Evolutionary conservation across 2,329 filamentous ascomycete species (phyloP).

Genomic region (Colletotrichum lentis): DNA sequence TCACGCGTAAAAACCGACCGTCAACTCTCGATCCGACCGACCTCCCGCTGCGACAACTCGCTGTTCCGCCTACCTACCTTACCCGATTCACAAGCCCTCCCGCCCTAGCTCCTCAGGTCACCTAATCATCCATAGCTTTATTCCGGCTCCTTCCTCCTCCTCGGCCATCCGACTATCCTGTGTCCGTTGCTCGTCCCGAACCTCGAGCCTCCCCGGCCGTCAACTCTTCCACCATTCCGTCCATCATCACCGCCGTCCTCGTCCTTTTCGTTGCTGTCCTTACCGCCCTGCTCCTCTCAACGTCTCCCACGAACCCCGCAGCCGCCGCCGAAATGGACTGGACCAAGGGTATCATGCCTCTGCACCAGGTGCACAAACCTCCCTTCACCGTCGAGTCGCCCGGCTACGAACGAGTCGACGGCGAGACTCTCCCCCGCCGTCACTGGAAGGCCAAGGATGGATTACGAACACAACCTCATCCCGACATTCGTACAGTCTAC

Average conservation of each 20-base stretch:
- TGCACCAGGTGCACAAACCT: slow-evolving; percentile 70
- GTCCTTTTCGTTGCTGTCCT: slow-evolving; percentile 27
- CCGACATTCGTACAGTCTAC: slow-evolving; percentile 78
- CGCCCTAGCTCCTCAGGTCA: not conserved
- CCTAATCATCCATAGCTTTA: slow-evolving; percentile 3
- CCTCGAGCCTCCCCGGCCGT: slow-evolving; percentile 14
- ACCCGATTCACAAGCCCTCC: not conserved
- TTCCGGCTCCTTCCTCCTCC: slow-evolving; percentile 11
- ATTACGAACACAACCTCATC: slow-evolving; percentile 70
- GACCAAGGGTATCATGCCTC: slow-evolving; percentile 57
- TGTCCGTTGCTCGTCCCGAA: slow-evolving; percentile 14
- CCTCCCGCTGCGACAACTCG: slow-evolving; percentile 1
- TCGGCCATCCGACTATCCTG: slow-evolving; percentile 1
- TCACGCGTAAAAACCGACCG: not conserved
- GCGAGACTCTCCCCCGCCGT: slow-evolving; percentile 85
- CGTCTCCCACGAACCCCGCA: not conserved
- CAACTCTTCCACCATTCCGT: slow-evolving; percentile 30
- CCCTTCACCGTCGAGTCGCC: slow-evolving; percentile 79
- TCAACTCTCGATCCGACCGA: not conserved
- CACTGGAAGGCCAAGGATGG: slow-evolving; percentile 75
- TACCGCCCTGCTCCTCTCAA: slow-evolving; percentile 2
- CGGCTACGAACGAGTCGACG: slow-evolving; percentile 72
- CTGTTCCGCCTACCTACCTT: not conserved
- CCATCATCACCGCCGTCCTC: slow-evolving; percentile 20
- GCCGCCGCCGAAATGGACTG: slow-evolving; percentile 46